Conservation (phyloP, 192 early-diverging fungal species). For the Coemansia sp. region DNA sequence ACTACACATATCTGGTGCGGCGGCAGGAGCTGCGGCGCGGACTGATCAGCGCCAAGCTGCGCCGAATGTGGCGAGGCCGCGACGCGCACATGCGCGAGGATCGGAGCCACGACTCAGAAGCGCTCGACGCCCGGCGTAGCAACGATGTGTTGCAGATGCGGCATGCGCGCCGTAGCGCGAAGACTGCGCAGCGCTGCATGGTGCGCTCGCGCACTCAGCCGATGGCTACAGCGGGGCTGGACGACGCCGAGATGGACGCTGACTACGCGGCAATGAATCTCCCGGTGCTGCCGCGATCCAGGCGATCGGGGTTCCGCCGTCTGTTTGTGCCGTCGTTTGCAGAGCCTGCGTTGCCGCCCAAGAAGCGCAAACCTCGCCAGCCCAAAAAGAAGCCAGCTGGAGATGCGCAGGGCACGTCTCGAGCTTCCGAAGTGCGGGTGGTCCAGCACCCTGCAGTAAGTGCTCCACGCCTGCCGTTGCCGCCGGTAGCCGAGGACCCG, state of each 20-base stretch:
- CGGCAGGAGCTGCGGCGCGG: conserved; percentile 50
- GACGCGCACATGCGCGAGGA: conserved; percentile 43
- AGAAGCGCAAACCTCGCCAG: conserved; percentile 50
- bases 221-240: conserved; percentile 34
- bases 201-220: conserved; percentile 38
- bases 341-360: conserved; percentile 17
- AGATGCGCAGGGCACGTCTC: background rate
- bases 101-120: conserved; percentile 15
- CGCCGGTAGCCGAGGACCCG: too few species aligned
- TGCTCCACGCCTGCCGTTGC: too few species aligned
- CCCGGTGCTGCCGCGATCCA: conserved; percentile 42
- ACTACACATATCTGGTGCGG: conserved; percentile 48
- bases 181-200: conserved; percentile 35
- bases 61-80: conserved; percentile 40
- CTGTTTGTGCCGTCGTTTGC: conserved; percentile 35
- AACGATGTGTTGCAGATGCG: conserved; percentile 7
- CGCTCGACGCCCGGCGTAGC: conserved; percentile 22
- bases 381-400: conserved; percentile 26
- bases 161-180: conserved; percentile 30
- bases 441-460: too few species aligned
- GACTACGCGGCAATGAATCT: conserved; percentile 46
- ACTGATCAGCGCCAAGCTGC: conserved; percentile 29
- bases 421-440: too few species aligned
- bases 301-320: conserved; percentile 20
- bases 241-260: conserved; percentile 43